phyloP scores from a whole-genome alignment of 2,329 filamentous ascomycete species.

The Monilinia fructicola region DNA sequence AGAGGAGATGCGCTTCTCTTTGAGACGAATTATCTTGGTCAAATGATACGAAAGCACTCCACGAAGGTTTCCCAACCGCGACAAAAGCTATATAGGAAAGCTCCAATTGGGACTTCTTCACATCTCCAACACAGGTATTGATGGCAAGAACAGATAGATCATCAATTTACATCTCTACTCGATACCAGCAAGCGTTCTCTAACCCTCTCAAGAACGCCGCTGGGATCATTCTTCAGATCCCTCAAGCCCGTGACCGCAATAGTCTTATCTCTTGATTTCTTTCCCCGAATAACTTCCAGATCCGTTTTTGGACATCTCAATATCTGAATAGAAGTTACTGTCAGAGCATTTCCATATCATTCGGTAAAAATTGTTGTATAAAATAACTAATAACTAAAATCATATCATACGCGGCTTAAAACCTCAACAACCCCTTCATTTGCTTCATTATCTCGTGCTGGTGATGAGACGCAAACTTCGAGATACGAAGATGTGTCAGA shows the following conservation, averaged over 20 bases:
- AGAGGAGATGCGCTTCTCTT: neutral
- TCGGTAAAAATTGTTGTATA: no score
- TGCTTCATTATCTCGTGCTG: slow-evolving; percentile 64
- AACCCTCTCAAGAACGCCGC: slow-evolving; percentile 36
- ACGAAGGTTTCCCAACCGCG: neutral
- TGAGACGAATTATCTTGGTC: neutral
- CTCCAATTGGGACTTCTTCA: neutral
- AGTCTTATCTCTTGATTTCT: slow-evolving; percentile 65
- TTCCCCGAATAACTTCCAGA: slow-evolving; percentile 60
- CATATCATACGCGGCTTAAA: slow-evolving; percentile 54
- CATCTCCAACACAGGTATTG: neutral
- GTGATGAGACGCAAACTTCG: slow-evolving; percentile 65
- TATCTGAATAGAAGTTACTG: slow-evolving; percentile 43
- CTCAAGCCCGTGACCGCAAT: slow-evolving; percentile 42
- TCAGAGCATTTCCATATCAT: slow-evolving; percentile 1
- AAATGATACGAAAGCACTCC: neutral
- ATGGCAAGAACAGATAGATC: slow-evolving; percentile 4
- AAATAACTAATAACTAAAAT: neutral
- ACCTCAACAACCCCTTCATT: slow-evolving; percentile 65
- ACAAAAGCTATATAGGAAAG: neutral
- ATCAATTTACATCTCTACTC: slow-evolving; percentile 23
- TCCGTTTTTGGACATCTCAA: slow-evolving; percentile 63
- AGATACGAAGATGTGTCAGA: slow-evolving; percentile 57
- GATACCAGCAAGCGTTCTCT: slow-evolving; percentile 30
- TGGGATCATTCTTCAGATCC: slow-evolving; percentile 41